phyloP scores from a whole-genome alignment of 768 basidiomycete species.

The Sarcodon sp. region DNA sequence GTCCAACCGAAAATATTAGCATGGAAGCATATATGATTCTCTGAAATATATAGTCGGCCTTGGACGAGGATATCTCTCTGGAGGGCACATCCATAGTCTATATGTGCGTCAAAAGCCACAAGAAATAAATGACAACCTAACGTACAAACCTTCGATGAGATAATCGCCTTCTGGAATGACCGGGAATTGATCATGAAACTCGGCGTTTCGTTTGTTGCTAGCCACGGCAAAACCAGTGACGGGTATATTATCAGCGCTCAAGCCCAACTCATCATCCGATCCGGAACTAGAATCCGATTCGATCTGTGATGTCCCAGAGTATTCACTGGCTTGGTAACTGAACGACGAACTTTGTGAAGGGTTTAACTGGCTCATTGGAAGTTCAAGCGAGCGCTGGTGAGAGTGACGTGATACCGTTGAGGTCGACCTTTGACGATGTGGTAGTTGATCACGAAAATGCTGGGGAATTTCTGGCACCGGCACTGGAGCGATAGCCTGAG shows the following conservation, averaged over 20 bases:
- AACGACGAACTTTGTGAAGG: conserved; percentile 8
- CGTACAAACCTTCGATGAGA: conserved; percentile 80
- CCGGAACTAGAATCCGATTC: conserved; percentile 7
- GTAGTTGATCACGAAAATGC: conserved; percentile 7
- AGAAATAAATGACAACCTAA: background rate
- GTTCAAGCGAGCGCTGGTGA: background rate
- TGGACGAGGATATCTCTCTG: conserved; percentile 96
- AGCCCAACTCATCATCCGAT: conserved; percentile 15
- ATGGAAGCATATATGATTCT: conserved; percentile 99
- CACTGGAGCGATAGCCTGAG: conserved; percentile 48
- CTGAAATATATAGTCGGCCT: conserved; percentile 92
- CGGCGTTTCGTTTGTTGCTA: conserved; percentile 85
- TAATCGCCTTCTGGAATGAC: conserved; percentile 91
- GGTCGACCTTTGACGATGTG: conserved; percentile 1
- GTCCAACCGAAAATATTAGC: conserved; percentile 99
- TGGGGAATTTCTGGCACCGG: conserved; percentile 26
- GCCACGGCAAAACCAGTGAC: conserved; percentile 97
- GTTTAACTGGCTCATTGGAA: conserved; percentile 6
- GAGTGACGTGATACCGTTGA: conserved; percentile 4
- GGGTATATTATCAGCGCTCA: conserved; percentile 65
- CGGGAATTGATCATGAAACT: conserved; percentile 91
- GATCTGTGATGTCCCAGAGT: conserved; percentile 11
- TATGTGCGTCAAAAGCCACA: background rate
- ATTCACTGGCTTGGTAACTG: conserved; percentile 6
- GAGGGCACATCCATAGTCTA: conserved; percentile 96